Evolutionary conservation across 1,139 yeast genomes (phyloP).

Genomic region (Blastobotrys illinoisensis): DNA sequence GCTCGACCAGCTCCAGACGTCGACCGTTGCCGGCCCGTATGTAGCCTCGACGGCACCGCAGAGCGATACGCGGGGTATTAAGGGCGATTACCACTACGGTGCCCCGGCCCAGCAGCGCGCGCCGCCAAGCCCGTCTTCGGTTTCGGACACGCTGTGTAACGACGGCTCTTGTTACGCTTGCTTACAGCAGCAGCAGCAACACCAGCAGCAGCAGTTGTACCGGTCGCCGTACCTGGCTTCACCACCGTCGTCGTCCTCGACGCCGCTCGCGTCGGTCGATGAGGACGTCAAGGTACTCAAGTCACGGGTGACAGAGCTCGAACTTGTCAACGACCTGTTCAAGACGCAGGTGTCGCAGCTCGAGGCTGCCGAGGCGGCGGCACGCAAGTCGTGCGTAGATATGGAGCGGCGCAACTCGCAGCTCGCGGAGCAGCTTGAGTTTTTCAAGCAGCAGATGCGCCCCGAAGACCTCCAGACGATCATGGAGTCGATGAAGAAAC

Average conservation of each 20-base stretch:
- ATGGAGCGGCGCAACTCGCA: conserved; percentile 3
- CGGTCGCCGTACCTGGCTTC: not conserved
- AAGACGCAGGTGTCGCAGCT: conserved; percentile 76
- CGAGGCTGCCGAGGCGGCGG: conserved; percentile 38
- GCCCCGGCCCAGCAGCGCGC: not conserved
- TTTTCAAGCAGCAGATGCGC: conserved; percentile 2
- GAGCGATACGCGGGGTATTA: not conserved
- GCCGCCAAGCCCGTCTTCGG: not conserved
- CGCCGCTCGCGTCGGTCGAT: conserved; percentile 20
- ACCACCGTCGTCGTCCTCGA: conserved; percentile 24
- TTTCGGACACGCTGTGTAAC: not conserved
- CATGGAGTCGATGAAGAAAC: conserved; percentile 2
- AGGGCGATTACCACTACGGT: not conserved
- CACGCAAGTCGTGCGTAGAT: conserved; percentile 3
- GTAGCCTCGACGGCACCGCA: not conserved
- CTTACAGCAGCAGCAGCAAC: not conserved
- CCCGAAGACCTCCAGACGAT: conserved; percentile 5
- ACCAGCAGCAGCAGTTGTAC: not conserved
- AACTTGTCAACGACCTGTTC: conserved; percentile 81
- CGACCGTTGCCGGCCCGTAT: not conserved
- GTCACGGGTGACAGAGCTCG: conserved; percentile 79
- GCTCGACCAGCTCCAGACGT: not conserved
- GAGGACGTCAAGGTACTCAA: conserved; percentile 17
- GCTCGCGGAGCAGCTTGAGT: conserved; percentile 4
- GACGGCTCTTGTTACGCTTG: not conserved